Conservation (phyloP, 768 basidiomycete genomes). For the Trametes coccinea region DNA sequence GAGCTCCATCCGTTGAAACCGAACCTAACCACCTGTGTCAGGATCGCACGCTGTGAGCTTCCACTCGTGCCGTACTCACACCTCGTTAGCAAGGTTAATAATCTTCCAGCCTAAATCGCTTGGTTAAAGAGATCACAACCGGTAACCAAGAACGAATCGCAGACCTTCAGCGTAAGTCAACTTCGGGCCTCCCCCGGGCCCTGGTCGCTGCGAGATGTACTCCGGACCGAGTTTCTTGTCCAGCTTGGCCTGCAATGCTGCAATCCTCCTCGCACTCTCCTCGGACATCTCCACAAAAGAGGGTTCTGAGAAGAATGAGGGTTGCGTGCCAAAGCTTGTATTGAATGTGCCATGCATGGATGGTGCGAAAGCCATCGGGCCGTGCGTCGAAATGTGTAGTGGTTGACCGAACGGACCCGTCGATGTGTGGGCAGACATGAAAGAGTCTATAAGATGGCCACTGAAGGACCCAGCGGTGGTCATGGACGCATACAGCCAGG, state of each 20-base stretch:
- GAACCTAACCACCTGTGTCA: conserved; percentile 42
- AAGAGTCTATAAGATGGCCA: conserved; percentile 56
- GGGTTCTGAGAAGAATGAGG: conserved; percentile 15
- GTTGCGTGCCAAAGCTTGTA: conserved; percentile 33
- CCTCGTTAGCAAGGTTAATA: conserved; percentile 96
- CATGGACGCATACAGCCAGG: conserved; percentile 8
- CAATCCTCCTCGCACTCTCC: conserved; percentile 66
- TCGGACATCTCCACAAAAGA: conserved; percentile 50
- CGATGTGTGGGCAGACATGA: conserved; percentile 26
- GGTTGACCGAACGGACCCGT: conserved; percentile 31
- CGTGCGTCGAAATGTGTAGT: conserved; percentile 45
- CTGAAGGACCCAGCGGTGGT: conserved; percentile 51
- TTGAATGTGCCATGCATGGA: conserved; percentile 53
- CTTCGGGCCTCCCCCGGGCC: conserved; percentile 84
- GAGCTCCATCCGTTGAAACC: conserved; percentile 98
- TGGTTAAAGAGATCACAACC: conserved; percentile 47
- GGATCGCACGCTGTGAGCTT: no score
- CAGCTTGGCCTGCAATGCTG: conserved; percentile 76
- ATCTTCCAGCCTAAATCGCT: conserved; percentile 73
- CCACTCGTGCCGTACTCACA: conserved; percentile 33
- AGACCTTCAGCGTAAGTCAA: conserved; percentile 95
- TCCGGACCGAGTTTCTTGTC: conserved; percentile 92
- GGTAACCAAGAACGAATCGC: conserved; percentile 68
- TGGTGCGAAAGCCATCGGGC: conserved; percentile 62
- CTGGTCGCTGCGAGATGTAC: conserved; percentile 85